These are phyloP conservation scores for Agastache rugosa DNA, from an alignment of 257 asterid genomes.

Conservation along the genomic window DNA sequence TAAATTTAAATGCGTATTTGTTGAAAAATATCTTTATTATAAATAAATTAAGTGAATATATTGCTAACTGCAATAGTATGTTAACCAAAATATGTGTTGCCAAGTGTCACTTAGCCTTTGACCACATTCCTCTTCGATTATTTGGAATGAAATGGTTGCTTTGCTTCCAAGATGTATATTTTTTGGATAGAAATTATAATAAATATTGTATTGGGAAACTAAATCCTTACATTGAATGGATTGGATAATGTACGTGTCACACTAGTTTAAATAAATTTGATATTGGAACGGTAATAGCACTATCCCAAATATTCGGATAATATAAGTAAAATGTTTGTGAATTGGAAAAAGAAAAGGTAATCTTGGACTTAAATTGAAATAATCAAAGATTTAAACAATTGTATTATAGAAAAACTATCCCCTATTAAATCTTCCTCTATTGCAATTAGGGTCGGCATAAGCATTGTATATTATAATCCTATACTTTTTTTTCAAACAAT, in stretches of 20 bases:
- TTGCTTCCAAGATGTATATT: slow-evolving; percentile 42
- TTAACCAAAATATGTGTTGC: background rate
- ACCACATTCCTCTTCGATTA: background rate
- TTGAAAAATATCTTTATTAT: background rate
- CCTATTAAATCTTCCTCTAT: too few relatives aligned
- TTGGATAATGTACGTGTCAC: slow-evolving; percentile 12
- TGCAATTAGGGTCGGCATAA: too few relatives aligned
- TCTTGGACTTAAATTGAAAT: too few relatives aligned
- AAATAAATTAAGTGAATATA: background rate
- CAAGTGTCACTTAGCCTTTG: slow-evolving; percentile 7
- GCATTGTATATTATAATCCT: too few relatives aligned
- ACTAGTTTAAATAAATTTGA: background rate
- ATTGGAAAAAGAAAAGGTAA: too few relatives aligned
- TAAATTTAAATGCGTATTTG: background rate
- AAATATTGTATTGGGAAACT: background rate
- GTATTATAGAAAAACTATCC: too few relatives aligned
- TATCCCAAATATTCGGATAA: too few relatives aligned
- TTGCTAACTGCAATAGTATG: background rate
- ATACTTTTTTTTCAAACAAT: too few relatives aligned
- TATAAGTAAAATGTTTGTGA: too few relatives aligned
- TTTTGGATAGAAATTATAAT: slow-evolving; percentile 13
- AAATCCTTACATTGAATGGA: background rate
- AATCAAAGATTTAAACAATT: too few relatives aligned
- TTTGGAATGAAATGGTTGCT: slow-evolving; percentile 20
- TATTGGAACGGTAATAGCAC: too few relatives aligned